Conservation (phyloP, 225 moss, liverwort and hornwort species). For the Rhytidiadelphus loreus region DNA sequence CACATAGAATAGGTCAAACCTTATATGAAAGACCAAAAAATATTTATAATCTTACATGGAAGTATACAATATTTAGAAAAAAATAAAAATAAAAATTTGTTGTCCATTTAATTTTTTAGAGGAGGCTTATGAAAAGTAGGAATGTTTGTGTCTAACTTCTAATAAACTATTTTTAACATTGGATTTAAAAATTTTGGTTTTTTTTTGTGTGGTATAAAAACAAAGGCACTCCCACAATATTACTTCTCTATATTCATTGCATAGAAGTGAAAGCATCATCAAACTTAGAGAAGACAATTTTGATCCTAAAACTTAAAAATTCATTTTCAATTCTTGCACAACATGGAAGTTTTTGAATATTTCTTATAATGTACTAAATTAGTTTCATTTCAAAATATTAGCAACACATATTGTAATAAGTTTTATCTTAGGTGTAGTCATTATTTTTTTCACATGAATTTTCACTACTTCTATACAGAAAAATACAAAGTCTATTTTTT, state of each 20-base stretch:
- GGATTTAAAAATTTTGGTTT: not conserved
- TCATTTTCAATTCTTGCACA: fast-evolving
- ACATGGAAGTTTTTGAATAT: not conserved
- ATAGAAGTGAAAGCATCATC: not conserved
- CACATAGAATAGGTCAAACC: not conserved
- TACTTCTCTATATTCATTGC: fast-evolving
- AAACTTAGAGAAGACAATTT: fast-evolving
- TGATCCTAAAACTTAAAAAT: not conserved
- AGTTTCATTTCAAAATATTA: too few relatives aligned
- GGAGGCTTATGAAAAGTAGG: too few relatives aligned
- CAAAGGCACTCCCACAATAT: not conserved
- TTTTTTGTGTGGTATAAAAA: not conserved
- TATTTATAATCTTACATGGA: not conserved
- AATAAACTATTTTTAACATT: not conserved
- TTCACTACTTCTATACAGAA: not conserved
- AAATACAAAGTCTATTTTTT: too few relatives aligned
- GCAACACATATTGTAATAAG: too few relatives aligned
- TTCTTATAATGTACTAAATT: too few relatives aligned
- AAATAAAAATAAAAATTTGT: too few relatives aligned
- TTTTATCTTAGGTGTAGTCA: not conserved
- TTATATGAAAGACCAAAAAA: not conserved
- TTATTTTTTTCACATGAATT: not conserved
- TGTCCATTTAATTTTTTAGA: not conserved
- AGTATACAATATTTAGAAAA: not conserved
- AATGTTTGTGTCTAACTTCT: not conserved